phyloP scores from a whole-genome alignment of 1,139 yeast genomes.

The Arxiozyma heterogenica region DNA sequence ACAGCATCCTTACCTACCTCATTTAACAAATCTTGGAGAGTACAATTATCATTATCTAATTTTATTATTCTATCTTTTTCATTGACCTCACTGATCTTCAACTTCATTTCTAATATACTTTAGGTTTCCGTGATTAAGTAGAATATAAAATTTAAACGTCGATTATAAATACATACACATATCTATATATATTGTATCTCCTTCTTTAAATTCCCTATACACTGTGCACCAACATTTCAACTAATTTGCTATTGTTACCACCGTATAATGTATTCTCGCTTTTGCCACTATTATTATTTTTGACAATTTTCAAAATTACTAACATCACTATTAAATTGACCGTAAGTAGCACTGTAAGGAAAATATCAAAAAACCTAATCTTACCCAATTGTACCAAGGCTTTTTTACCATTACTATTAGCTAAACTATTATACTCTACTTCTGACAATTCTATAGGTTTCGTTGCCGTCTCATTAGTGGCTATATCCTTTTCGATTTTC shows the following conservation, averaged over 20 bases:
- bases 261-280: neutral
- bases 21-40: conserved; percentile 16
- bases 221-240: neutral
- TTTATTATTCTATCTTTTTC: conserved; percentile 18
- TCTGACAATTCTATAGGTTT: neutral
- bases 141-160: no score
- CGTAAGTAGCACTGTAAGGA: neutral
- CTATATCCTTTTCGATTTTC: conserved; percentile 1
- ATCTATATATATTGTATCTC: no score
- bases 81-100: conserved; percentile 19
- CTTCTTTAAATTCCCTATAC: neutral
- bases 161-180: no score
- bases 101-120: conserved; percentile 19
- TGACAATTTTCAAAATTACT: conserved; percentile 1
- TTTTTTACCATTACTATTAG: neutral
- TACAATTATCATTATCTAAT: conserved; percentile 21
- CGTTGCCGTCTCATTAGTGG: neutral
- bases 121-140: neutral
- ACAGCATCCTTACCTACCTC: conserved; percentile 38
- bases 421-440: neutral
- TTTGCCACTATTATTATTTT: neutral
- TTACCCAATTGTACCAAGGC: neutral
- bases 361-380: neutral
- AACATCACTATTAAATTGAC: neutral
- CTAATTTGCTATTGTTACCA: neutral